Conservation (phyloP, 495 filamentous ascomycete species). For the Penicillium pulvis region DNA sequence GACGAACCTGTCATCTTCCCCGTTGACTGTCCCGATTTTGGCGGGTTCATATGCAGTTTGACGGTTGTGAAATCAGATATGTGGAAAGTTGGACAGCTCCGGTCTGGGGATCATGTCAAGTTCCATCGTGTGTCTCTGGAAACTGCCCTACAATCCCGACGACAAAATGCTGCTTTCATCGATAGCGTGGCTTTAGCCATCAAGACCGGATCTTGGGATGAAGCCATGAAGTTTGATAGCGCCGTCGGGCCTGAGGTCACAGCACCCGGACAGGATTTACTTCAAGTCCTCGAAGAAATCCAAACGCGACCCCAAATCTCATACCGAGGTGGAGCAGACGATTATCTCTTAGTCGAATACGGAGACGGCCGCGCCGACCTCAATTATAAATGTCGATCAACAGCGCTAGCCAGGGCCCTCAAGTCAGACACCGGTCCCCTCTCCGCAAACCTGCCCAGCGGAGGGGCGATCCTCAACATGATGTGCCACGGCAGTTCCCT, state of each 20-base stretch:
- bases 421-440: neutral
- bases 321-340: conserved; percentile 32
- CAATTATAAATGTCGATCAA: conserved; percentile 53
- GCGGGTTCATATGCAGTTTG: conserved; percentile 57
- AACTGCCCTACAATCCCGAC: conserved; percentile 40
- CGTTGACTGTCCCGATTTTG: conserved; percentile 59
- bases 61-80: conserved; percentile 57
- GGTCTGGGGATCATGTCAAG: conserved; percentile 56
- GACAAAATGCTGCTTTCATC: too few relatives aligned
- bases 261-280: too few relatives aligned
- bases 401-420: conserved; percentile 46
- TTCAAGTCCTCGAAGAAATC: neutral
- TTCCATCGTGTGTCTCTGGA: conserved; percentile 48
- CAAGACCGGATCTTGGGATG: too few relatives aligned
- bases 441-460: neutral
- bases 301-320: neutral
- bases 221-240: too few relatives aligned
- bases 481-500: conserved; percentile 31
- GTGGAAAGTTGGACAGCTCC: conserved; percentile 63
- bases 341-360: conserved; percentile 56
- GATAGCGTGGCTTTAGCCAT: too few relatives aligned
- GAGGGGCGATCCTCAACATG: conserved; percentile 6
- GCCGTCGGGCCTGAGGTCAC: too few relatives aligned
- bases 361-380: conserved; percentile 51
- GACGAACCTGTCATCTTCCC: conserved; percentile 61